phyloP scores from a whole-genome alignment of 1,284 basidiomycete genomes.

The Trametes hirsuta region DNA sequence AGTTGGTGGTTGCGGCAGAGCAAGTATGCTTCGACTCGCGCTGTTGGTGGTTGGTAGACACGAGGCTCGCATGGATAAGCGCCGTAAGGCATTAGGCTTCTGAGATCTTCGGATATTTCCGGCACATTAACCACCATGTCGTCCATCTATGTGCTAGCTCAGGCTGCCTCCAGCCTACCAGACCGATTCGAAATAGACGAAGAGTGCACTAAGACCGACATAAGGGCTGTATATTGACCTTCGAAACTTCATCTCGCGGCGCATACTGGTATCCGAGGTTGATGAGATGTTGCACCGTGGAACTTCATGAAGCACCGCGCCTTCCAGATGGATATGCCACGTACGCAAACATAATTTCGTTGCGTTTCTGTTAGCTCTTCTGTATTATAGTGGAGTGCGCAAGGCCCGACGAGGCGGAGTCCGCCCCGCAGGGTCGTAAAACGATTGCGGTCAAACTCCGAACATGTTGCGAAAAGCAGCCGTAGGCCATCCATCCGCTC shows the following conservation, averaged over 20 bases:
- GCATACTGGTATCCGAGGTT: slow-evolving; percentile 6
- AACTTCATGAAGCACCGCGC: background rate
- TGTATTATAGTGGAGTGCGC: background rate
- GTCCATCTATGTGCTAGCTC: too few relatives aligned
- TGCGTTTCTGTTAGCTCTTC: background rate
- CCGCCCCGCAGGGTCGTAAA: too few relatives aligned
- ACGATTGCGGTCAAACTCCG: slow-evolving; percentile 4
- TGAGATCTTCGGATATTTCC: background rate
- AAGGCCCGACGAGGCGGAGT: too few relatives aligned
- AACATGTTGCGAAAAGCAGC: slow-evolving; percentile 25
- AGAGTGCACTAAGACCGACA: too few relatives aligned
- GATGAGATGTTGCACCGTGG: slow-evolving; percentile 13
- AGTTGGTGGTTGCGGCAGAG: background rate
- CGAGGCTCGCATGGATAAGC: background rate
- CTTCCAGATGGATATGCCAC: too few relatives aligned
- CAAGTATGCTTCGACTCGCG: background rate
- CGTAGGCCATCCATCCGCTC: slow-evolving; percentile 1
- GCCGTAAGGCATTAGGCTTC: too few relatives aligned
- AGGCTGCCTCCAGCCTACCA: background rate
- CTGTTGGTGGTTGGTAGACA: slow-evolving; percentile 1
- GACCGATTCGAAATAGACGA: too few relatives aligned
- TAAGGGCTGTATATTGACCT: background rate
- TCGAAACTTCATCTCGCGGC: background rate
- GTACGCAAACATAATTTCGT: background rate
- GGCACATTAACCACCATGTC: background rate